phyloP scores from a whole-genome alignment of 2,329 filamentous ascomycete species.

The Westerdykella sp. region DNA sequence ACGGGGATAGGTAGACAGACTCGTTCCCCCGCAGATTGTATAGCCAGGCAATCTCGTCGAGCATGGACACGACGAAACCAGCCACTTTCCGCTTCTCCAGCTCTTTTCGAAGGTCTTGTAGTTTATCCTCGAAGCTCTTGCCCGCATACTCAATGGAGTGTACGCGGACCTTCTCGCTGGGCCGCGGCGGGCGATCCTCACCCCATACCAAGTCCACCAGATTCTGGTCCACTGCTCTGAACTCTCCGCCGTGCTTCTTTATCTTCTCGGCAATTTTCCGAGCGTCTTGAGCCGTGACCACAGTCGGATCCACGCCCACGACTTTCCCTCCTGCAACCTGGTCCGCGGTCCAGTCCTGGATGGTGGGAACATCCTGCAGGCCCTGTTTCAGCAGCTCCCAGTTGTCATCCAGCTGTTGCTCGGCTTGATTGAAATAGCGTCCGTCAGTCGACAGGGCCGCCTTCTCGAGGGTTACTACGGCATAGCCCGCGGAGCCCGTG shows the following conservation, averaged over 20 bases:
- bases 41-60: constrained; percentile 97
- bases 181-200: constrained; percentile 62
- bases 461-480: constrained; percentile 77
- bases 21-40: constrained; percentile 94
- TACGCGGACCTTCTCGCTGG: constrained; percentile 68
- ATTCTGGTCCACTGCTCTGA: constrained; percentile 72
- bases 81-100: constrained; percentile 81
- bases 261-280: constrained; percentile 79
- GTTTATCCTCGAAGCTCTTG: constrained; percentile 74
- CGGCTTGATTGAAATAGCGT: constrained; percentile 95
- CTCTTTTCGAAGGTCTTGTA: constrained; percentile 82
- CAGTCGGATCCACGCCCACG: constrained; percentile 84
- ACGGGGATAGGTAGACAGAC: constrained; percentile 34
- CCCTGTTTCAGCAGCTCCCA: constrained; percentile 92
- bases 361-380: constrained; percentile 87
- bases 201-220: constrained; percentile 91
- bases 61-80: constrained; percentile 85
- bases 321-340: constrained; percentile 80
- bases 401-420: constrained; percentile 82
- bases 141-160: constrained; percentile 70
- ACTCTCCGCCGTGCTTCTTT: constrained; percentile 74
- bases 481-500: constrained; percentile 88
- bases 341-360: constrained; percentile 91
- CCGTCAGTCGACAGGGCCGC: constrained; percentile 91
- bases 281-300: constrained; percentile 69